Evolutionary conservation across 139 green algal genomes (phyloP), one percentile per base, ranked within the genome.

Genomic region (Yamagishiella unicocca): DNA sequence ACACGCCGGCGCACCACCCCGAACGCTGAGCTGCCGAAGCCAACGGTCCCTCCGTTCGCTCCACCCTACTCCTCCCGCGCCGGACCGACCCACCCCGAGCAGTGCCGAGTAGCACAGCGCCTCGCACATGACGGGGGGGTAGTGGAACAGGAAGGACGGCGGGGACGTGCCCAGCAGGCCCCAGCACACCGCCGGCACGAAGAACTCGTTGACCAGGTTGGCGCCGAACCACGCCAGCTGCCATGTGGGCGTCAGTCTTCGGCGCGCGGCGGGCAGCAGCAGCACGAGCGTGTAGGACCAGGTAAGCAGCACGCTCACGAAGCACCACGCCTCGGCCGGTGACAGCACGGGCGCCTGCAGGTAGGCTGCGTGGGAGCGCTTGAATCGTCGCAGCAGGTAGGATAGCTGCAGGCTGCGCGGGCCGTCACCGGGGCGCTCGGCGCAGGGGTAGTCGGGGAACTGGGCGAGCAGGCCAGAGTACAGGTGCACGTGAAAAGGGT

Each of bases 361-460:
- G 42, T 78, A 78, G 22, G 70, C 70, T 19, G 40, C 40, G 19
- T 78, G 70, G 38, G 70, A 25, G 70, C 38, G 38, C 38, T 61
- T 35, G 70, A 40, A 35, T 38, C 40, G 70, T 38, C 24, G 10
- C 10, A 78, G 70, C 21, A 78, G 70, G 70, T 78, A 35, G 40
- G 58, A 40, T 38, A 78, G 40, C 22, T 55, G 70, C 40, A 46
- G 38, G 21, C 21, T 17, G 25, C 10, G 21, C 21, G 70, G 70
- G 40, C 2, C 21, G 31, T 74, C 66, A 25, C 14, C 2, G 31
- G 66, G 33, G 33, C 3, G 31, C 1, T 19, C 66, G 40, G 70
- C 9, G 38, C 70, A 78, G 70, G 70, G 70, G 70, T 58, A 78
- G 38, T 78, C 40, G 40, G 70, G 70, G 38, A 78, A 78, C 70